Base-by-base conservation (phyloP, 176 grass and related monocot genomes). In the Coix lacrymajobi region DNA sequence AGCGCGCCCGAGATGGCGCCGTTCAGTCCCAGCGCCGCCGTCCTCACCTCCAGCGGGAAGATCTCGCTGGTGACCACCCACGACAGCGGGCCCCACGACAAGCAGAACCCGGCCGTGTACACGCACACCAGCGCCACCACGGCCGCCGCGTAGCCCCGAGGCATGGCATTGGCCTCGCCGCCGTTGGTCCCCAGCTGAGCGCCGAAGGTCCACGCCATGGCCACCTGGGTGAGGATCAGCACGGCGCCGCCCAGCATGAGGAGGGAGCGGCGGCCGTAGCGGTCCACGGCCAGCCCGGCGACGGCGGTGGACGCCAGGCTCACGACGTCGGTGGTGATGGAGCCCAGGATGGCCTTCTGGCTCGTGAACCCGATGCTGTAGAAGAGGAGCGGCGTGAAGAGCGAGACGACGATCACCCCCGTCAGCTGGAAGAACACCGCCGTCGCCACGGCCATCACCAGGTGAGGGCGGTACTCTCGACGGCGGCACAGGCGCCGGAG, bases 1-100 rank as follows among this genome's bases (percentile, higher is more conserved):
- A 83, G 73, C 25, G 16, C 71, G 20, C 87, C 71, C 56, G 66
- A 64, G 84, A 97, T 70, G 40, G 89, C 89, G 28, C 87, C 85
- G 75, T 75, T 80, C 43, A 97, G 60, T 17, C 89, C 89, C 22
- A 90, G 82, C 39, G 73, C 91, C 7, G 94, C 88, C 31, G 94
- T 87, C 51, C 91, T 87, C 54, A 97, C 83, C 88, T 97, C 94
- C 3, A 97, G 84, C 19, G 94, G 94, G 70, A 87, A 97, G 65
- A 93, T 91, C 87, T 97, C 88, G 76, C 88, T 87, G 0, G 81
- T 70, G 2, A 97, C 34, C 62, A 97, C 71, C 94, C 88, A 93
- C 54, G 64, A 78, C 16, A 97, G 84, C 11, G 91, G 88, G 0
- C 91, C 94, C 94, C 11, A 5, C 82, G 94, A 97, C 86, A 80